phyloP scores from a whole-genome alignment of 1,284 basidiomycete genomes.

The Trichosporon ovoides region DNA sequence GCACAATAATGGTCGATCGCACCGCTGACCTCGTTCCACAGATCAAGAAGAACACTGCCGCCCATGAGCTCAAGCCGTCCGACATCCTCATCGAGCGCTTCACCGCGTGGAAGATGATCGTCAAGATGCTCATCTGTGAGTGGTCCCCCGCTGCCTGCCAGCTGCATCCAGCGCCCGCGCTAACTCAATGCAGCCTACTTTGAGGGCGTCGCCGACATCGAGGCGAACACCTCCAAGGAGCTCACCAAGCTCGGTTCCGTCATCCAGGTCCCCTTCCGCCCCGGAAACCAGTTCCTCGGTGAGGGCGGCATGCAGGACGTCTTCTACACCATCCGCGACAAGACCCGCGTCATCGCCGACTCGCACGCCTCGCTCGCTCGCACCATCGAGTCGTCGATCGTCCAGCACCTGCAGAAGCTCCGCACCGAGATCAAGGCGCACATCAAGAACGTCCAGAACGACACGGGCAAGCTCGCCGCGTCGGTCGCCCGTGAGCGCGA shows the following conservation, averaged over 20 bases:
- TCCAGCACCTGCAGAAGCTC: constrained; percentile 94
- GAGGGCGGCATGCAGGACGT: constrained; percentile 91
- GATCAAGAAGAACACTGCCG: constrained; percentile 83
- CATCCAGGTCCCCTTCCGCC: constrained; percentile 93
- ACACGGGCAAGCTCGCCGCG: constrained; percentile 91
- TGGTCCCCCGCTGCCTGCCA: neutral
- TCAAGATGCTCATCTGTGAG: constrained; percentile 79
- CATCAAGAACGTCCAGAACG: constrained; percentile 95
- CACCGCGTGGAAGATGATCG: constrained; percentile 65
- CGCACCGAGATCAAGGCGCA: constrained; percentile 94
- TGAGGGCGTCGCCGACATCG: constrained; percentile 85
- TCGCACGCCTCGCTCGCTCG: constrained; percentile 94
- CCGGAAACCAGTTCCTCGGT: constrained; percentile 92
- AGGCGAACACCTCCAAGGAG: constrained; percentile 91
- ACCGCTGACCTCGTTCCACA: constrained; percentile 15
- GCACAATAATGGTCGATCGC: too few relatives aligned
- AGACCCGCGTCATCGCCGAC: constrained; percentile 89
- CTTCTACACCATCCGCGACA: constrained; percentile 89
- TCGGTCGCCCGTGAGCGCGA: constrained; percentile 92
- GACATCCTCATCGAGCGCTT: constrained; percentile 93
- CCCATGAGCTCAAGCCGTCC: constrained; percentile 85
- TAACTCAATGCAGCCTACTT: constrained; percentile 48
- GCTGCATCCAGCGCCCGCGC: too few relatives aligned
- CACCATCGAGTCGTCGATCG: constrained; percentile 94
- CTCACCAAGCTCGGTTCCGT: constrained; percentile 93